Base-by-base conservation (phyloP, 1,284 basidiomycete species). In the Xerocomus cyaneibrunnescens region DNA sequence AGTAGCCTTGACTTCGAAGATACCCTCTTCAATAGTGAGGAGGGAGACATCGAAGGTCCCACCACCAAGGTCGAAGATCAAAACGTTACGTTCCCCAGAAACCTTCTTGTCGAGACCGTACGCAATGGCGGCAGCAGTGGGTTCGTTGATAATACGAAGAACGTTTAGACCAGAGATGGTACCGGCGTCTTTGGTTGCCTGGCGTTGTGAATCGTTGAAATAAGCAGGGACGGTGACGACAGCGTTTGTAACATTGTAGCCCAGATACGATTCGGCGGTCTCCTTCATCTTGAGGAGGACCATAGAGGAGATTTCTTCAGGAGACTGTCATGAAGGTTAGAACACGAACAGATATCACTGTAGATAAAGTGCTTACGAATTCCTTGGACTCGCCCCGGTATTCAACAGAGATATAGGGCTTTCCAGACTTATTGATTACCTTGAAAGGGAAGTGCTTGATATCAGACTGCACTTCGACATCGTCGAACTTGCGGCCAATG, bases 11-110 rank as follows among this genome's bases (percentile, higher is more conserved):
- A 98, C 95, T 75, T 97, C 95, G 78, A 98, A 99, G 75, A 99
- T 94, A 74, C 94, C 95, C 76, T 97, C 95, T 74, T 98, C 94
- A 58, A 98, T 98, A 57, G 94, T 95, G 62, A 99, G 77, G 57
- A 99, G 91, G 31, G 95, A 98, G 30, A 98, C 96, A 87, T 98
- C 96, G 74, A 98, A 98, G 42, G 95, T 98, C 80, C 95, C 95
- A 80, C 96, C 96, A 61, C 95, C 96, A 46, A 98, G 85, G 81
- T 99, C 96, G 79, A 97, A 98, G 73, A 99, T 94, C 67, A 96
- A 80, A 56, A 96, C 92, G 69, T 97, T 96, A 62, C 89, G 89
- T 78, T 96, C 94, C 54, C 89, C 89, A 28, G 72, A 70, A 48
- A 88, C 83, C 77, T 94, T 94, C 77, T 93, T 91, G 74, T 92